A percentile compares a stretch with the other conserved stretches of the same genome.
These are phyloP conservation scores for Orobanche coerulescens DNA, from an alignment of 257 asterid species.

Conservation along the genomic window DNA sequence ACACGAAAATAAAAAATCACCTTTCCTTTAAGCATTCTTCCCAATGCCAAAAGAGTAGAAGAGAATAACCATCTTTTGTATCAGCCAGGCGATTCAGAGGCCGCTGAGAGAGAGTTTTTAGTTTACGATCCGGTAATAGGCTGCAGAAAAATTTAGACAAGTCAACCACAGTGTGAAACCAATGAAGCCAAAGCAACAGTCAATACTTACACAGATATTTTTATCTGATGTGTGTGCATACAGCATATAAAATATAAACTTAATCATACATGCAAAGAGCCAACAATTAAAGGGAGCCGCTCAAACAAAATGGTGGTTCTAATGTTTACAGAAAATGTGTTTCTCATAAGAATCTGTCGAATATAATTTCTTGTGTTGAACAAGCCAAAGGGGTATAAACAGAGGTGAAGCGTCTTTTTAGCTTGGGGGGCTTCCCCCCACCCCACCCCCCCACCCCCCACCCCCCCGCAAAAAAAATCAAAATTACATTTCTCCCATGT, in stretches of 20 bases:
- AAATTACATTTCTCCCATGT: too few relatives aligned
- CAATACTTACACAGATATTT: background rate
- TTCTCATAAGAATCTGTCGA: background rate
- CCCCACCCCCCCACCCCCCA: too few relatives aligned
- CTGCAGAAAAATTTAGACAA: conserved; percentile 33
- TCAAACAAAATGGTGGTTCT: background rate
- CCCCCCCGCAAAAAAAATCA: too few relatives aligned
- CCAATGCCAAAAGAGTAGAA: conserved; percentile 89
- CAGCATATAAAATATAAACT: background rate
- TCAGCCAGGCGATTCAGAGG: conserved; percentile 78
- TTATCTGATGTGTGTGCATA: background rate
- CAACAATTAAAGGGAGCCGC: background rate
- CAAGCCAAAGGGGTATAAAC: conserved; percentile 8
- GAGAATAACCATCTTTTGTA: conserved; percentile 79
- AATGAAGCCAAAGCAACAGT: background rate
- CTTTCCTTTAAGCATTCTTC: conserved; percentile 92
- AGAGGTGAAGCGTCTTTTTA: too few relatives aligned
- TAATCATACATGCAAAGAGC: background rate
- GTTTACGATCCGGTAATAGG: conserved; percentile 83
- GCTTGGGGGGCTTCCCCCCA: too few relatives aligned
- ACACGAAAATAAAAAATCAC: conserved; percentile 26
- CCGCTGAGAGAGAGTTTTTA: conserved; percentile 68
- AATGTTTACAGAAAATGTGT: background rate
- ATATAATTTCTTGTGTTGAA: background rate
- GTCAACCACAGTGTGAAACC: conserved; percentile 19